A percentile compares a stretch with the other conserved stretches of the same genome.
Evolutionary conservation across 495 filamentous ascomycete species (phyloP).

Genomic region (Zalerion maritima): DNA sequence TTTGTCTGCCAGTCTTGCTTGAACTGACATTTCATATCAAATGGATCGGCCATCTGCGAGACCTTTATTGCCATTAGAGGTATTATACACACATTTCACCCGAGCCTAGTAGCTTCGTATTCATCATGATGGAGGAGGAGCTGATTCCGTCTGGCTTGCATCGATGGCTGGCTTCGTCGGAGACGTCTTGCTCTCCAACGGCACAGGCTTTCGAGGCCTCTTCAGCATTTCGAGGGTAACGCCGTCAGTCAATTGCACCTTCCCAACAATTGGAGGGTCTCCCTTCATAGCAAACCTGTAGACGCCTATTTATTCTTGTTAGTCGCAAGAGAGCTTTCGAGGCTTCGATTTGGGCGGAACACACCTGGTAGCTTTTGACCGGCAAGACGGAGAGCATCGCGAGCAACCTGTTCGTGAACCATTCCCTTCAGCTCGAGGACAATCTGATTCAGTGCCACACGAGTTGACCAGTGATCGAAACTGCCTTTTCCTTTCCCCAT

Average conservation of each 20-base stretch:
- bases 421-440: slow-evolving; percentile 86
- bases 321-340: slow-evolving; percentile 1
- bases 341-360: slow-evolving; percentile 9
- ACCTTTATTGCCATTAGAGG: no score
- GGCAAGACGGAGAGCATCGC: slow-evolving; percentile 87
- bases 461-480: slow-evolving; percentile 90
- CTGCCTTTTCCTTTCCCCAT: slow-evolving; percentile 99
- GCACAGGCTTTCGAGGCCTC: no score
- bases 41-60: no score
- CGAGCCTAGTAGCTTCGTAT: no score
- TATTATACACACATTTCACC: no score
- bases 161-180: no score
- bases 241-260: slow-evolving; percentile 78
- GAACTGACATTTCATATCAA: no score
- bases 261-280: slow-evolving; percentile 79
- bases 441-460: slow-evolving; percentile 74
- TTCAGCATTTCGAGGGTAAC: slow-evolving; percentile 67
- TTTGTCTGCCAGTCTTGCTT: no score
- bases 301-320: slow-evolving; percentile 42
- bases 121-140: no score
- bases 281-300: slow-evolving; percentile 91
- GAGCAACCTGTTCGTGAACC: slow-evolving; percentile 84
- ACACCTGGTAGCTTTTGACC: slow-evolving; percentile 91
- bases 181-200: no score
- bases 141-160: no score